Evolutionary conservation across 2,329 filamentous ascomycete species (phyloP).

Genomic region (Phaeomoniella chlamydospora): DNA sequence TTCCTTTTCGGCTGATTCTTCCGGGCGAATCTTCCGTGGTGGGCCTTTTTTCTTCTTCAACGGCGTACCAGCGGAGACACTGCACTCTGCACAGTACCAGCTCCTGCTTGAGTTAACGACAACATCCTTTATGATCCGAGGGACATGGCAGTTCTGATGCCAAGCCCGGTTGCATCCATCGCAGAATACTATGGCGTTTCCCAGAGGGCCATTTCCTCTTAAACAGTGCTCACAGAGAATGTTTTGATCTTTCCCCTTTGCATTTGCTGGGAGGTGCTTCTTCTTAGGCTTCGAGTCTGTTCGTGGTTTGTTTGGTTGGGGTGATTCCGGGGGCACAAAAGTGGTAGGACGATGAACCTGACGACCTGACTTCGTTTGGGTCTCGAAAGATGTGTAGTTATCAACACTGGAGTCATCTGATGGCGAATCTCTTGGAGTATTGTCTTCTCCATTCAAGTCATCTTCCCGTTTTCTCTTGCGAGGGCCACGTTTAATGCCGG

Average conservation of each 20-base stretch:
- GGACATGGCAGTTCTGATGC: slow-evolving; percentile 71
- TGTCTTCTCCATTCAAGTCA: not conserved
- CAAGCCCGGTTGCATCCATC: slow-evolving; percentile 67
- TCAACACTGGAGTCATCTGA: slow-evolving; percentile 2
- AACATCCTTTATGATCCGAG: slow-evolving; percentile 55
- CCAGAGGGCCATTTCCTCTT: slow-evolving; percentile 54
- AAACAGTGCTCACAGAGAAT: slow-evolving; percentile 57
- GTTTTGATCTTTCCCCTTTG: slow-evolving; percentile 25
- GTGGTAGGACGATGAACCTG: slow-evolving; percentile 50
- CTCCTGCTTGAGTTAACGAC: slow-evolving; percentile 51
- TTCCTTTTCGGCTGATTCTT: slow-evolving; percentile 10
- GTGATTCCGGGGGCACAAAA: slow-evolving; percentile 38
- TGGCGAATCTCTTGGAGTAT: not conserved
- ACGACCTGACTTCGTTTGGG: slow-evolving; percentile 62
- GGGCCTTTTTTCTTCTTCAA: slow-evolving; percentile 15
- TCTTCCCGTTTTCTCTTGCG: slow-evolving; percentile 3
- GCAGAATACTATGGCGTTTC: slow-evolving; percentile 74
- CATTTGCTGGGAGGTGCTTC: slow-evolving; percentile 22
- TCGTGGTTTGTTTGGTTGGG: slow-evolving; percentile 8
- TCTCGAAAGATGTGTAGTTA: slow-evolving; percentile 40
- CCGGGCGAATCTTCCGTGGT: slow-evolving; percentile 7
- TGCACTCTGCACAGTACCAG: slow-evolving; percentile 58
- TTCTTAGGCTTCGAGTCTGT: slow-evolving; percentile 38
- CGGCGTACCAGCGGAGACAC: slow-evolving; percentile 31
- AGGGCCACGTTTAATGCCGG: slow-evolving; percentile 13